These are phyloP conservation scores for Aspergillus felis DNA, from an alignment of 2,329 filamentous ascomycete genomes.

Conservation along the genomic window DNA sequence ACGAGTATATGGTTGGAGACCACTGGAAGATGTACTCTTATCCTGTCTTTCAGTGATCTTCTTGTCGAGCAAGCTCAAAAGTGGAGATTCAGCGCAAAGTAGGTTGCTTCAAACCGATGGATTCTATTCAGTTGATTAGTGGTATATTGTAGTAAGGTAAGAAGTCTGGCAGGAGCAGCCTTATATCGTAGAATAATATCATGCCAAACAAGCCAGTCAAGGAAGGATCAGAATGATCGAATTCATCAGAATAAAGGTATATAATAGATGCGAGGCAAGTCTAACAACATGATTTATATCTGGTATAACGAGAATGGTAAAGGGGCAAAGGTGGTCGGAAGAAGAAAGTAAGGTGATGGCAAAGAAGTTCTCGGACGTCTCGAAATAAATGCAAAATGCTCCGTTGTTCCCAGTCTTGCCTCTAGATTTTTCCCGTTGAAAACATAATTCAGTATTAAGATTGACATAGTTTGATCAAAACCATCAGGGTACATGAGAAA, in stretches of 20 bases:
- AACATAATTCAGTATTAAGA: conserved; percentile 18
- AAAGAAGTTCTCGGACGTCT: conserved; percentile 29
- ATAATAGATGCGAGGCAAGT: not conserved
- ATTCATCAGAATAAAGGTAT: not conserved
- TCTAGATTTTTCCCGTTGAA: conserved; percentile 16
- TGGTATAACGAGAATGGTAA: conserved; percentile 4
- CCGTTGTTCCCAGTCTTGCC: conserved; percentile 15
- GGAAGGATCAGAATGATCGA: not conserved
- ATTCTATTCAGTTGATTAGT: not conserved
- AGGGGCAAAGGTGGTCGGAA: conserved; percentile 10
- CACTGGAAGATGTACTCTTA: too few relatives aligned
- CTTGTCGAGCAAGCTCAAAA: too few relatives aligned
- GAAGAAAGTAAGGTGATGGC: conserved; percentile 12
- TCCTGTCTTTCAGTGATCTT: too few relatives aligned
- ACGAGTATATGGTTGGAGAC: too few relatives aligned
- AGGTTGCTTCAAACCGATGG: not conserved
- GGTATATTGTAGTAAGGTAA: not conserved
- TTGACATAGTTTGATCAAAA: conserved; percentile 10
- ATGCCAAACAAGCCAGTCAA: not conserved
- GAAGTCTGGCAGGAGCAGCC: not conserved
- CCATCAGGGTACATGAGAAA: not conserved
- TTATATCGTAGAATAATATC: not conserved
- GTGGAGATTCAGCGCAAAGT: not conserved
- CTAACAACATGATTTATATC: conserved; percentile 5
- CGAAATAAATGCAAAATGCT: conserved; percentile 17